Evolutionary conservation across 2,329 filamentous ascomycete species (phyloP).

Genomic region (Xylaria sp.): DNA sequence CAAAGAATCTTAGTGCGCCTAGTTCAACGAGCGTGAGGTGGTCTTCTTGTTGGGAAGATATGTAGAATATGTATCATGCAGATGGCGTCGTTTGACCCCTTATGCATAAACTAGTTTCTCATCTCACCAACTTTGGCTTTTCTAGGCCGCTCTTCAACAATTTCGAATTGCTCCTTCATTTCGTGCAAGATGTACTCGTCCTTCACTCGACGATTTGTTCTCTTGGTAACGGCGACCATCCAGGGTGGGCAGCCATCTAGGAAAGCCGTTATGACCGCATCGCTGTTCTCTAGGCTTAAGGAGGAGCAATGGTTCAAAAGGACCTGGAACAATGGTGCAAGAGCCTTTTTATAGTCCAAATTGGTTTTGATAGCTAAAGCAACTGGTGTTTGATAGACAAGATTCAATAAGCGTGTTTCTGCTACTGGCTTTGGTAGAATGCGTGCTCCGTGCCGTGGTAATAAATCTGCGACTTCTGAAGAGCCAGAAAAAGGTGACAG

Average conservation of each 20-base stretch:
- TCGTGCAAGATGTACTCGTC: background rate
- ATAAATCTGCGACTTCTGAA: background rate
- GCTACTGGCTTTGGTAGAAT: background rate
- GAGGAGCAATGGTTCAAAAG: background rate
- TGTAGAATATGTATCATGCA: too few species aligned
- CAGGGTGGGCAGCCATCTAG: background rate
- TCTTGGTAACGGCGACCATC: background rate
- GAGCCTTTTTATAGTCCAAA: background rate
- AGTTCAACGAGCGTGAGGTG: too few species aligned
- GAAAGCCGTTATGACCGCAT: background rate
- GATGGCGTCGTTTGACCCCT: too few species aligned
- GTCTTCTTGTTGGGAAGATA: too few species aligned
- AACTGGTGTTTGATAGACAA: background rate
- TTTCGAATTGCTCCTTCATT: constrained; percentile 16
- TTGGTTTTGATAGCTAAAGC: background rate
- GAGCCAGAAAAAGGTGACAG: background rate
- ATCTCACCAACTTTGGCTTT: constrained; percentile 11
- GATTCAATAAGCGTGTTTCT: background rate
- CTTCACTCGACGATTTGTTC: background rate
- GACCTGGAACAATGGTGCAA: constrained; percentile 25
- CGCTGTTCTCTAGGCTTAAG: background rate
- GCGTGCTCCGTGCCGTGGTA: background rate
- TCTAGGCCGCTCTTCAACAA: constrained; percentile 28
- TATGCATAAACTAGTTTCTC: too few species aligned
- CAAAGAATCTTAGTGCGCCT: too few species aligned